These are phyloP conservation scores for Russula emetica DNA, from an alignment of 768 basidiomycete species.

Conservation along the genomic window DNA sequence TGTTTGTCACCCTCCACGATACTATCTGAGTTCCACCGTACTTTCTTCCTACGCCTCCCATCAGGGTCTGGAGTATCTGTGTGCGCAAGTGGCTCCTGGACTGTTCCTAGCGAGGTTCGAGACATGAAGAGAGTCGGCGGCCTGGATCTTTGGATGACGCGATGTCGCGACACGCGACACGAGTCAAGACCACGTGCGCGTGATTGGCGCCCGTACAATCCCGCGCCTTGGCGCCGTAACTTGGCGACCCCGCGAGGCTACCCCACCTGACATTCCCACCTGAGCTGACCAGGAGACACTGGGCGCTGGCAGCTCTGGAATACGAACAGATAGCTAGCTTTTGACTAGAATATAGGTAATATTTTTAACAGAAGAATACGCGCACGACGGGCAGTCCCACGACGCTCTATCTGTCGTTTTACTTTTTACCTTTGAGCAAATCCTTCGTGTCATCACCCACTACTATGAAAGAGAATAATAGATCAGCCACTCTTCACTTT, in stretches of 20 bases:
- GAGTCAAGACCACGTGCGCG: constrained; percentile 22
- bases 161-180: constrained; percentile 1
- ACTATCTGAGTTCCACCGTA: constrained; percentile 33
- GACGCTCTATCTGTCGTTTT: constrained; percentile 14
- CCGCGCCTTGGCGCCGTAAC: constrained; percentile 1
- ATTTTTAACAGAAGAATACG: constrained; percentile 16
- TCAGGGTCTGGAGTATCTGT: constrained; percentile 28
- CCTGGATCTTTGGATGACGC: constrained; percentile 13
- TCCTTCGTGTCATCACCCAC: constrained; percentile 33
- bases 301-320: constrained; percentile 25
- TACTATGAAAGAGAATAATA: constrained; percentile 23
- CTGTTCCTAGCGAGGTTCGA: constrained; percentile 7
- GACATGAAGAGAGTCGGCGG: constrained; percentile 10
- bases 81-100: constrained; percentile 4
- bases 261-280: constrained; percentile 8
- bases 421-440: constrained; percentile 34
- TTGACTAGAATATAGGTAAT: constrained; percentile 2
- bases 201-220: constrained; percentile 6
- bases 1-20: constrained; percentile 23
- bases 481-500: background rate
- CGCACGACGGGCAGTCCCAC: constrained; percentile 9
- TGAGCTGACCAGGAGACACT: background rate
- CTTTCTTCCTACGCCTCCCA: constrained; percentile 29
- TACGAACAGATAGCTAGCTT: constrained; percentile 11
- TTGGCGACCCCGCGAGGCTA: background rate